Percentiles rank a stretch among this genome's conserved stretches.
Evolutionary conservation across 106 monocot genomes (phyloP).

Genomic region (Allium sativum): DNA sequence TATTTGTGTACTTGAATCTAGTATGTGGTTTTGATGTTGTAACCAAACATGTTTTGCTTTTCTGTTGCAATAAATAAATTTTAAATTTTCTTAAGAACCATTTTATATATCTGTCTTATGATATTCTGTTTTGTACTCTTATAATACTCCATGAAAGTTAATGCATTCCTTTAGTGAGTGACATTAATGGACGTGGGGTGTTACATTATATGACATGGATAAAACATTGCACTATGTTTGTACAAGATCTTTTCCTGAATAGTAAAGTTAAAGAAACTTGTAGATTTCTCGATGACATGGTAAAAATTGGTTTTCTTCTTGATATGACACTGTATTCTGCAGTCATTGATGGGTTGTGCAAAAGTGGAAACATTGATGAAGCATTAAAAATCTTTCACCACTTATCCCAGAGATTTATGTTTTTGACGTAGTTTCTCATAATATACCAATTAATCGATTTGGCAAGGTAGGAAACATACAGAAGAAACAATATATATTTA

Average conservation of each 20-base stretch:
- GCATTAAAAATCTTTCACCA: slow-evolving; percentile 43
- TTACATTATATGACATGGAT: slow-evolving; percentile 71
- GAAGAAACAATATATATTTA: slow-evolving; percentile 38
- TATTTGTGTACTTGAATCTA: too few species aligned
- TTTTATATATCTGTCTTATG: too few species aligned
- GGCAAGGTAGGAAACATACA: slow-evolving; percentile 50
- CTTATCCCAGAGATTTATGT: slow-evolving; percentile 32
- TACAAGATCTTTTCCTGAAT: slow-evolving; percentile 39
- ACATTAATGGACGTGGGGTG: too few species aligned
- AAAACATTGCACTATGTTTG: slow-evolving; percentile 60
- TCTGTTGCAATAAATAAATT: too few species aligned
- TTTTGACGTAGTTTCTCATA: slow-evolving; percentile 78
- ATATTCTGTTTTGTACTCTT: too few species aligned
- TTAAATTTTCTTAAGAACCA: too few species aligned
- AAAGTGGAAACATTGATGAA: slow-evolving; percentile 34
- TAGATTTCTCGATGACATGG: slow-evolving; percentile 48
- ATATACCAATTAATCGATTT: slow-evolving; percentile 68
- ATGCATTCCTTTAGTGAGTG: too few species aligned
- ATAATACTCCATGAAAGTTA: too few species aligned
- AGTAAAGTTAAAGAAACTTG: slow-evolving; percentile 45
- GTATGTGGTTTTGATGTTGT: too few species aligned
- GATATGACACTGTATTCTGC: slow-evolving; percentile 67
- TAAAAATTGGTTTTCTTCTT: slow-evolving; percentile 59
- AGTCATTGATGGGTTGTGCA: slow-evolving; percentile 55
- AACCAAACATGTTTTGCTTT: too few species aligned